Evolutionary conservation across 202 grass and related monocot species (phyloP), one percentile per base, ranked within the genome.

Genomic region (Saccharum hybrid): DNA sequence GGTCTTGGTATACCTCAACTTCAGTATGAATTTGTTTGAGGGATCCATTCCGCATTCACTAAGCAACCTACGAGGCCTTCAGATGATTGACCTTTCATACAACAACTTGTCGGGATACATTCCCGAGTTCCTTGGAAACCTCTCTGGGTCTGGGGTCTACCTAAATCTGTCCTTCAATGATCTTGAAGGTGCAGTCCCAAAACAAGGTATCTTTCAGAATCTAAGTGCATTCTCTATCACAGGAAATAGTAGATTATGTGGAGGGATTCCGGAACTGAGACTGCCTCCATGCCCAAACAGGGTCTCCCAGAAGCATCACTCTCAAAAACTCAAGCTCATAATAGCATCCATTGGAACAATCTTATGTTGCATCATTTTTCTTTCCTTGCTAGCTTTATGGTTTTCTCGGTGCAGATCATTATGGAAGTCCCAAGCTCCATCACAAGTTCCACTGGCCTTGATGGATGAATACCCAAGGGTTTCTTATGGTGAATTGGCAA

Each of bases 81-180:
- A 41, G 39, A 9, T 41, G 1, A 41, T 41, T 41, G 39, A 41
- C 1, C 39, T 41, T 41, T 41, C 39, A 41, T 41, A 41, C 39
- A 41, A 41, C 39, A 41, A 41, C 39, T 41, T 41, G 39, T 41
- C 39, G 7, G 39, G 39, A 41, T 41, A 41, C 39, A 41, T 9
- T 41, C 39, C 39, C 1, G 39, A 41, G 39, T 41, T 41, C 39
- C 39, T 41, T 41, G 39, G 39, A 41, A 41, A 41, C 39, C 39
- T 41, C 7, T 41, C 39, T 41, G 39, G 39, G 39, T 41, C 39
- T 41, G 39, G 7, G 39, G 39, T 41, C 39, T 72, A 72, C 68
- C 41, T 72, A 72, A 48, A 72, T 48, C 12, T 72, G 22, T 72
- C 68, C 22, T 72, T 72, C 68, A 72, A 72, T 72, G 12, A 72